Base-by-base conservation (phyloP, 2,329 filamentous ascomycete species). In the Penicillium crustosum region DNA sequence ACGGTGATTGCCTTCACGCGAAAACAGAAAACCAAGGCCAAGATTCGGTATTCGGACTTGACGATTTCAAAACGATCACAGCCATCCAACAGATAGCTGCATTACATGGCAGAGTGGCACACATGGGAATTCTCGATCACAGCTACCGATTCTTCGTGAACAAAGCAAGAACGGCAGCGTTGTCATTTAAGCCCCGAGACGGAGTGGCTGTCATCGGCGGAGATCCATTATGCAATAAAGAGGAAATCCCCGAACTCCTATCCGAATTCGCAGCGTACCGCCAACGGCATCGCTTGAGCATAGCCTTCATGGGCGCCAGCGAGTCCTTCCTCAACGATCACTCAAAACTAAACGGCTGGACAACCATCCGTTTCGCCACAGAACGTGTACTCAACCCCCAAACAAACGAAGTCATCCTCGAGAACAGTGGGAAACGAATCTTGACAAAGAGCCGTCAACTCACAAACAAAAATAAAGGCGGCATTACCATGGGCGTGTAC, bases 81-180 rank as follows among this genome's bases (percentile, higher is more conserved):
- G 68, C 70, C 15, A 63, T 76, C 15, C 62, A 70, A 39, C 53
- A 58, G 1, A 66, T 78, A 1, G 68, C 74, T 2, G 63, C 62
- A 5, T 61, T 63, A 12, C 73, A 77, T 58, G 75, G 76, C 7
- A 68, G 69, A 17, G 73, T 77, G 1, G 76, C 76, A 6, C 74
- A 78, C 55, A 78, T 78, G 76, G 75, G 75, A 2, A 70, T 79
- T n/a, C 69, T 77, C 1, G 77, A 79, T 44, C 70, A 63, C 8
- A 76, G 72, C 48, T 78, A 78, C 55, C 68, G 61, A 6, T 74
- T 78, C 58, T 79, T 78, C 55, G 64, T 78, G 17, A 77, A 74
- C 49, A 66, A 68, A 39, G 57, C 66, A 13, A 63, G 61, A 15
- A 71, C 71, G 7, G 76, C 66, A 8, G 76, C 71, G 0, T 61